phyloP scores from a whole-genome alignment of 2,329 filamentous ascomycete genomes.

The Ceratocystis destructans region DNA sequence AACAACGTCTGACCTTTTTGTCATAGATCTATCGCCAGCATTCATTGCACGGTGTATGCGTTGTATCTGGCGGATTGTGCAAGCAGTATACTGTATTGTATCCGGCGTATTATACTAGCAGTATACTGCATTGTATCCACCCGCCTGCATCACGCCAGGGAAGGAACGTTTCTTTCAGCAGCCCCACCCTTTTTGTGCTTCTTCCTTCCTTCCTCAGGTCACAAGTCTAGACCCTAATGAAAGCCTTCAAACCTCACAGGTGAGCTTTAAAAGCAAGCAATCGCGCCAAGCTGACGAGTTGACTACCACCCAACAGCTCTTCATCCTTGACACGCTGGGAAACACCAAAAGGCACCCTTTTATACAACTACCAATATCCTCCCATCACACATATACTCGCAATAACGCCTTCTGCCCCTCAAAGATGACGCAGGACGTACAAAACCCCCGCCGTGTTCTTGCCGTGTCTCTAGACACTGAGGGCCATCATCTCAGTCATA shows the following conservation, averaged over 20 bases:
- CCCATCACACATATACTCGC: not conserved
- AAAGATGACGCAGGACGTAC: conserved; percentile 8
- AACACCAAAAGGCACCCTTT: too few relatives aligned
- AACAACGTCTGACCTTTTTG: not conserved
- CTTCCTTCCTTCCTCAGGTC: not conserved
- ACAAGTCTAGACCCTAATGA: not conserved
- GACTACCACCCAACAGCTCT: too few relatives aligned
- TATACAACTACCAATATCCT: not conserved
- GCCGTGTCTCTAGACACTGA: conserved; percentile 40
- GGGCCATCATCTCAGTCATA: conserved; percentile 33
- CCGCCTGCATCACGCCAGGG: not conserved
- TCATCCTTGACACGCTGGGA: too few relatives aligned
- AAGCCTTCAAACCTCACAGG: not conserved
- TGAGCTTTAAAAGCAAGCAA: too few relatives aligned
- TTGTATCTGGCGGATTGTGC: not conserved
- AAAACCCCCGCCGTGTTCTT: conserved; percentile 38
- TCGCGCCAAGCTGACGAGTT: too few relatives aligned
- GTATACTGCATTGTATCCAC: not conserved
- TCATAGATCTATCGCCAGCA: not conserved
- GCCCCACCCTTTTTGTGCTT: not conserved
- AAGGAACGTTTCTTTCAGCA: not conserved
- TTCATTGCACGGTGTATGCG: too few relatives aligned
- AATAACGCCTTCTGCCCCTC: not conserved
- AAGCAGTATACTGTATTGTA: too few relatives aligned
- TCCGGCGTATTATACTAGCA: not conserved